phyloP scores from a whole-genome alignment of 139 green algal species.

The Volvox africanus region DNA sequence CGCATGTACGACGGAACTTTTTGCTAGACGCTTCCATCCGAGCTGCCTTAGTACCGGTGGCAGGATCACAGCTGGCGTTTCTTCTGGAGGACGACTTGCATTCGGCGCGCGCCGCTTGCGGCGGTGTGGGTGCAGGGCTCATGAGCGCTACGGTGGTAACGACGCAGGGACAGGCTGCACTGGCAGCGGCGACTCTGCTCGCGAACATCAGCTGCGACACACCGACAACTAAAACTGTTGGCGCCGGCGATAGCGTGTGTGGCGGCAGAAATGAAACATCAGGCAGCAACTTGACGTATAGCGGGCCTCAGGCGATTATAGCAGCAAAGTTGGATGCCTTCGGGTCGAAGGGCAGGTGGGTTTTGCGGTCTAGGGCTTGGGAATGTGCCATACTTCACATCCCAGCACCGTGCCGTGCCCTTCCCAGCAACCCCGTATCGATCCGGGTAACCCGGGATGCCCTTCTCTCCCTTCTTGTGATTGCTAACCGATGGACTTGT shows the following conservation, averaged over 20 bases:
- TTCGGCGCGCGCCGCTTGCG: neutral
- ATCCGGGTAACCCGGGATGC: neutral
- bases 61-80: neutral
- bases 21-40: neutral
- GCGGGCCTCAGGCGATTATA: neutral
- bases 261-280: neutral
- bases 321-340: neutral
- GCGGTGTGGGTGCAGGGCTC: neutral
- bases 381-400: neutral
- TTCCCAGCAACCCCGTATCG: too few species aligned
- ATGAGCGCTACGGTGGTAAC: neutral
- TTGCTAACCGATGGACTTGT: too few species aligned
- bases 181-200: neutral
- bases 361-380: neutral
- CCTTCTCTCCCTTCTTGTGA: neutral
- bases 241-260: neutral
- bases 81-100: neutral
- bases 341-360: neutral
- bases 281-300: neutral
- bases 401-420: neutral
- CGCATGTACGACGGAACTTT: neutral
- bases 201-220: neutral
- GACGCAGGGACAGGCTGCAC: neutral
- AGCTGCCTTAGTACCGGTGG: neutral
- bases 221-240: neutral